phyloP scores from a whole-genome alignment of 495 filamentous ascomycete species.

The Patellaria atrata region DNA sequence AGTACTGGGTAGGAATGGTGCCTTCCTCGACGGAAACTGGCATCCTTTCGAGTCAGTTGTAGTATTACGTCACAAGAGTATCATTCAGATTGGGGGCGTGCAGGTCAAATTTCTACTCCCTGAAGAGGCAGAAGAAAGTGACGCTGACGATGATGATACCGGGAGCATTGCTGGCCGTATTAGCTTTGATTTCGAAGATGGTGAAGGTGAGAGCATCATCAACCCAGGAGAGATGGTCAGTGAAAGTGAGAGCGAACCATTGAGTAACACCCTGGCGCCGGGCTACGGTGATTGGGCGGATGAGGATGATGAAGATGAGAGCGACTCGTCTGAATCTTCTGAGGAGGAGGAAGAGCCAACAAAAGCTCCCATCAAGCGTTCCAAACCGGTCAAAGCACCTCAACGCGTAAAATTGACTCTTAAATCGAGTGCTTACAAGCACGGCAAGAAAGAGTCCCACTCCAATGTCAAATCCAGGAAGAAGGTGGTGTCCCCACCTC shows the following conservation, averaged over 20 bases:
- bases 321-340: constrained; percentile 10
- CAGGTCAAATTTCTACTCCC: constrained; percentile 60
- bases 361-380: constrained; percentile 4
- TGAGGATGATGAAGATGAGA: constrained; percentile 22
- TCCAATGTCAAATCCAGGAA: not conserved
- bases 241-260: constrained; percentile 37
- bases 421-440: no score
- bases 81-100: constrained; percentile 67
- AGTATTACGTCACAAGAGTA: constrained; percentile 54
- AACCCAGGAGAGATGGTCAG: constrained; percentile 23
- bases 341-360: constrained; percentile 3
- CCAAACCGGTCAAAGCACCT: no score
- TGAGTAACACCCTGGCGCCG: constrained; percentile 16
- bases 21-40: constrained; percentile 65
- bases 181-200: constrained; percentile 53
- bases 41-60: constrained; percentile 45
- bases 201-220: constrained; percentile 30
- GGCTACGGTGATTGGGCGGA: constrained; percentile 25
- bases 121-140: constrained; percentile 55
- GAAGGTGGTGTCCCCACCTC: no score
- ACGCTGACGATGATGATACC: constrained; percentile 34
- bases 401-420: no score
- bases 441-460: constrained; percentile 1
- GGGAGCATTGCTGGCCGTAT: constrained; percentile 30
- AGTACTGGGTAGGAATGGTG: constrained; percentile 72